Evolutionary conservation across 495 filamentous ascomycete species (phyloP).

Genomic region (Bacidia rubella): DNA sequence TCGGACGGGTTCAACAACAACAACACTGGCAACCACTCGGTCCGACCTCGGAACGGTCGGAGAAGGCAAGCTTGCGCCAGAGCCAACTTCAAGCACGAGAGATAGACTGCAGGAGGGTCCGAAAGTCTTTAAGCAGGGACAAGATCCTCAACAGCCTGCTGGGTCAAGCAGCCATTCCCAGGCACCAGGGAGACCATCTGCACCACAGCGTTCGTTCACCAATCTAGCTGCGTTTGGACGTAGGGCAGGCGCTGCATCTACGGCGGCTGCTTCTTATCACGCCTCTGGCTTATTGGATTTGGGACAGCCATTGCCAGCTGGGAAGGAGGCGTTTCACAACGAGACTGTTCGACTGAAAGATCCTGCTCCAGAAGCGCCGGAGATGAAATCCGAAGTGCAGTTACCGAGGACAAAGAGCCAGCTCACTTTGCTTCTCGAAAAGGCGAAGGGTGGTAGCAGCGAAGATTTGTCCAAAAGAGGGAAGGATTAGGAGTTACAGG

Average conservation of each 20-base stretch:
- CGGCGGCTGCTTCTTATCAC: conserved; percentile 16
- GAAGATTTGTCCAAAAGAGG: not conserved
- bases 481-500: too few relatives aligned
- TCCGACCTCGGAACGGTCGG: not conserved
- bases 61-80: not conserved
- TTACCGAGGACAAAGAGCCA: conserved; percentile 22
- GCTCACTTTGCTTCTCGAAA: conserved; percentile 18
- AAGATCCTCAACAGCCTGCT: not conserved
- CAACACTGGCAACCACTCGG: not conserved
- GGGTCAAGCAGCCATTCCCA: not conserved
- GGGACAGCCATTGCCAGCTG: conserved; percentile 2
- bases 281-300: conserved; percentile 10
- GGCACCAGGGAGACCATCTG: conserved; percentile 11
- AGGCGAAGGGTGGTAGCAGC: not conserved
- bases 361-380: conserved; percentile 3
- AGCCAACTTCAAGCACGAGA: not conserved
- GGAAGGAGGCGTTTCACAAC: conserved; percentile 11
- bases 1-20: not conserved
- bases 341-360: conserved; percentile 6
- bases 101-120: too few relatives aligned
- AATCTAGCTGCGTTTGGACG: conserved; percentile 7
- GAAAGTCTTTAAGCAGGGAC: not conserved
- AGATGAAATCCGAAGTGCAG: not conserved
- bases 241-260: conserved; percentile 7
- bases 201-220: conserved; percentile 7